Evolutionary conservation across 139 green algal genomes (phyloP).

Genomic region (Parachlorella kessleri): DNA sequence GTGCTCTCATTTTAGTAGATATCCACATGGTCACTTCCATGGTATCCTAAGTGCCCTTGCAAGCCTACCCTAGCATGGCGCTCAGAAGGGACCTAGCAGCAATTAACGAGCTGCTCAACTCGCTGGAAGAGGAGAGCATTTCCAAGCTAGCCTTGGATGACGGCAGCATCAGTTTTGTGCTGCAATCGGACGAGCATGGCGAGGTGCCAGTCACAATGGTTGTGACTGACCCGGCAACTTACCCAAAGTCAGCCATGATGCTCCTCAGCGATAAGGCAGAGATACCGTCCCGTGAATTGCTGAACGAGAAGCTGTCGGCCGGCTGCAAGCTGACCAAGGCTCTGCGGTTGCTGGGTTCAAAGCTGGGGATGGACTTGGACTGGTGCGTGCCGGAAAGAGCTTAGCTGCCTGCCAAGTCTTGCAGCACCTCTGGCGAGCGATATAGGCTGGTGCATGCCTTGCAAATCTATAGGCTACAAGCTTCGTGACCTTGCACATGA

Average conservation of each 20-base stretch:
- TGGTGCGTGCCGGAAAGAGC: slow-evolving; percentile 19
- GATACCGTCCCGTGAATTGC: neutral
- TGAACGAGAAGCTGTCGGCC: slow-evolving; percentile 20
- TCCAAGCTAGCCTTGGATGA: neutral
- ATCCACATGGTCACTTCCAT: no score
- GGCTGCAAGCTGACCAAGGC: neutral
- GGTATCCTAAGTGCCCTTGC: no score
- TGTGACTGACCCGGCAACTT: neutral
- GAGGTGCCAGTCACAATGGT: neutral
- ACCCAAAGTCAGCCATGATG: neutral
- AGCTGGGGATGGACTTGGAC: slow-evolving; percentile 16
- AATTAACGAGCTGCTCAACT: slow-evolving; percentile 8
- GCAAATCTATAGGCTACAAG: neutral
- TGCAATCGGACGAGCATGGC: neutral
- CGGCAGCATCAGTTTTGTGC: neutral
- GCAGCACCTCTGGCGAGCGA: neutral
- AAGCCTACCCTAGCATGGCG: no score
- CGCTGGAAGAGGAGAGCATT: slow-evolving; percentile 9
- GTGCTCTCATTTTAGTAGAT: no score
- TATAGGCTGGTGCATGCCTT: neutral
- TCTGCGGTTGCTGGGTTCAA: slow-evolving; percentile 5
- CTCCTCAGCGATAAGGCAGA: neutral
- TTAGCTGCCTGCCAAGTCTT: neutral
- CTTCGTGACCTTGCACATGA: neutral
- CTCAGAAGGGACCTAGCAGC: neutral